A percentile compares a stretch with the other conserved stretches of the same genome.
Evolutionary conservation across 73 alveolate genomes (phyloP).

Genomic region (Paramecium biaurelia): DNA sequence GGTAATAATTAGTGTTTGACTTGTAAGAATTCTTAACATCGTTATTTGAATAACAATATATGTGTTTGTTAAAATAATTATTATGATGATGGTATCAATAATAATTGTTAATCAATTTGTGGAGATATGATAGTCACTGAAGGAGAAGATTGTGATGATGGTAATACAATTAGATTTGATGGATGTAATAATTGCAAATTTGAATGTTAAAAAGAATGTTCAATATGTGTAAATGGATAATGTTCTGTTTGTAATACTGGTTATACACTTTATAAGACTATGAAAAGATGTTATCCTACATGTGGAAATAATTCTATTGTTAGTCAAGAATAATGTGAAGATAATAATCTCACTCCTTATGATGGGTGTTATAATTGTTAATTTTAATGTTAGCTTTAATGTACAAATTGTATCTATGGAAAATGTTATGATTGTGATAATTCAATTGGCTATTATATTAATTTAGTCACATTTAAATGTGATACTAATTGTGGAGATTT

Average conservation of each 20-base stretch:
- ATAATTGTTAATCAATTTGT: background rate
- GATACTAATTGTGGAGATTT: background rate
- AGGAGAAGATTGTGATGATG: conserved; percentile 78
- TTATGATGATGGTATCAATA: background rate
- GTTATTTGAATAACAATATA: background rate
- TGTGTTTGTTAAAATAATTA: background rate
- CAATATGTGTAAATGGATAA: conserved; percentile 45
- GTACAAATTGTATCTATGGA: background rate
- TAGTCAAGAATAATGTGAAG: background rate
- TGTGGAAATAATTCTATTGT: background rate
- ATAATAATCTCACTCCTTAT: conserved; percentile 2
- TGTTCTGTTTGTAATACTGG: background rate
- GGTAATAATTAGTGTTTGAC: background rate
- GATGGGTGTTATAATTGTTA: conserved; percentile 13
- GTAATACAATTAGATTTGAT: conserved; percentile 68
- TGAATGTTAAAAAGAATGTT: conserved; percentile 69
- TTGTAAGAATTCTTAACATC: background rate
- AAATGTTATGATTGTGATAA: background rate
- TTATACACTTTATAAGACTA: background rate
- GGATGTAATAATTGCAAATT: conserved; percentile 68
- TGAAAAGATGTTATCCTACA: background rate
- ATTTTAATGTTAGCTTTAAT: background rate
- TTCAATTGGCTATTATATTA: background rate
- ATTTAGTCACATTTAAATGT: background rate
- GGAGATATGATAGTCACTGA: background rate